A percentile compares a stretch with the other conserved stretches of the same genome.
Conservation (phyloP, 2,329 filamentous ascomycete genomes). For the Verticillium zaregamsianum region DNA sequence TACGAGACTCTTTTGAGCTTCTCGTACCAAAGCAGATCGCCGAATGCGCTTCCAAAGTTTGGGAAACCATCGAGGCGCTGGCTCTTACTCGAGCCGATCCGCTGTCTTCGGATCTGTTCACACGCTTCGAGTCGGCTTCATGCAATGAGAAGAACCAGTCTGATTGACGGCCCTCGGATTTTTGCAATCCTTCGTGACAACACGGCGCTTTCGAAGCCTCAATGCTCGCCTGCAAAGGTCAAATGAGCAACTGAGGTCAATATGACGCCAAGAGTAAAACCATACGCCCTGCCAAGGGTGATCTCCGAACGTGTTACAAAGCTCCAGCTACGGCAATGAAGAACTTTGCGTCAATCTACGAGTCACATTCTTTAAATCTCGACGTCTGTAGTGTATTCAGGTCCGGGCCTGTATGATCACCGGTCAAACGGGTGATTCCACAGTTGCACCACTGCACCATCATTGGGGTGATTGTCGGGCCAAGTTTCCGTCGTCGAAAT, state of each 20-base stretch:
- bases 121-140: neutral
- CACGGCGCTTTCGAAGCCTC: conserved; percentile 89
- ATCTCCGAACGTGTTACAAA: conserved; percentile 91
- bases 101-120: neutral
- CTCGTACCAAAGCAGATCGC: neutral
- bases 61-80: neutral
- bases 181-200: neutral
- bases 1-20: neutral
- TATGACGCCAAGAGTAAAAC: conserved; percentile 75
- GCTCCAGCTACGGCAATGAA: conserved; percentile 71
- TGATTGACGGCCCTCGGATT: neutral
- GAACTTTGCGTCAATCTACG: conserved; percentile 80
- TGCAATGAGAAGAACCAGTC: too few species aligned
- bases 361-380: conserved; percentile 58
- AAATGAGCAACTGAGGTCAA: conserved; percentile 73
- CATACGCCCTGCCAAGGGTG: conserved; percentile 80
- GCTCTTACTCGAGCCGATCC: neutral
- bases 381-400: neutral
- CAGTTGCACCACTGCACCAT: too few species aligned
- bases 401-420: too few species aligned
- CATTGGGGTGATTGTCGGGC: too few species aligned
- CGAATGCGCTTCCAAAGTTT: neutral
- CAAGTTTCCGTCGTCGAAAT: too few species aligned
- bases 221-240: conserved; percentile 10
- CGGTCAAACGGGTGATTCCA: neutral